Conservation (phyloP, 1,284 basidiomycete genomes). For the Ustilago bromivora region DNA sequence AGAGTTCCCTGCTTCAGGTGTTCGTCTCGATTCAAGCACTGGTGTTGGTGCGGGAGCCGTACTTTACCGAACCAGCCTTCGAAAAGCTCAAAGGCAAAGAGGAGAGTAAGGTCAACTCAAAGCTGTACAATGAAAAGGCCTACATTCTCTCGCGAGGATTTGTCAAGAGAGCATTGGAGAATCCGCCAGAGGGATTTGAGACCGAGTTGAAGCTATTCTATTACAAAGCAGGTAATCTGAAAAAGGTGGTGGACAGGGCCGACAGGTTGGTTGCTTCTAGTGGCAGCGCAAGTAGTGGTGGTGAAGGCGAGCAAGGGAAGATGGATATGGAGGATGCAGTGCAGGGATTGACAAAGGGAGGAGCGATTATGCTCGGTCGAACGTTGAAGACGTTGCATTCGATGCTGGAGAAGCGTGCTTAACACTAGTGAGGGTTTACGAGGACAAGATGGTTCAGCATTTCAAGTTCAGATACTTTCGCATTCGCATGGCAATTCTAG, state of each 20-base stretch:
- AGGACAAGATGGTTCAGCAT: too few relatives aligned
- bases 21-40: conserved; percentile 93
- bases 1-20: conserved; percentile 87
- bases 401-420: conserved; percentile 4
- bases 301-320: neutral
- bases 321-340: conserved; percentile 67
- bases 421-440: neutral
- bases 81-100: conserved; percentile 75
- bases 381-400: conserved; percentile 21
- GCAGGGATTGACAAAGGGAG: conserved; percentile 43
- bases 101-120: conserved; percentile 82
- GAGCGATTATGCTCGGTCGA: conserved; percentile 42
- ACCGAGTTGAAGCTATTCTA: conserved; percentile 83
- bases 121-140: conserved; percentile 87
- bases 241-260: conserved; percentile 28
- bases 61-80: conserved; percentile 53
- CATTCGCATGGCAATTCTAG: conserved; percentile 1
- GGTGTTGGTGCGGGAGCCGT: conserved; percentile 91
- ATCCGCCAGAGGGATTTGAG: conserved; percentile 79
- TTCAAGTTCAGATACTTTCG: neutral
- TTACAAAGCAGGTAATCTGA: conserved; percentile 36
- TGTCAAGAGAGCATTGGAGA: conserved; percentile 84
- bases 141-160: conserved; percentile 90
- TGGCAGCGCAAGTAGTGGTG: neutral
- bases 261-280: conserved; percentile 19